Evolutionary conservation across 225 moss, liverwort and hornwort genomes (phyloP), one percentile per base, ranked within the genome.

Genomic region (Antitrichia curtipendula): DNA sequence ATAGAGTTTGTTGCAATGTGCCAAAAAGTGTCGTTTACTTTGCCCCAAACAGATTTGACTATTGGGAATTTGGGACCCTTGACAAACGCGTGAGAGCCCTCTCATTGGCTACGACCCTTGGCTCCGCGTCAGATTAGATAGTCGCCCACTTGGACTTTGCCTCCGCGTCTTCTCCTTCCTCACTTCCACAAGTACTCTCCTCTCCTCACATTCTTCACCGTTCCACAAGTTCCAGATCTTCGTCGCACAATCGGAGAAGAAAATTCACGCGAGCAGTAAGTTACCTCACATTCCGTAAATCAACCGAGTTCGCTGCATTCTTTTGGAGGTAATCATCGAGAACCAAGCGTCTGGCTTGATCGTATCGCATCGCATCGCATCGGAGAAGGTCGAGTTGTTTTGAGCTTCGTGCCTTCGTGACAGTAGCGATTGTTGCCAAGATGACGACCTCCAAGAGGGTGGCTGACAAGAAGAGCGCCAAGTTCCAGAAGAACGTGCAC

Each of bases 401-500:
- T 29, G 43, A 40, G 83, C 58, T 78, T 75, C 38, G 77, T 60
- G 81, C 78, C 58, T 78, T 75, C 38, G 77, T 60, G 81, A 61
- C 58, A 28, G 8, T 27, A 49, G 50, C 28, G 61, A 2, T 66
- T 83, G 13, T 10, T 28, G 72, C 86, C n/a, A 84, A 65, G 59
- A 92, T 94, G 97, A 97, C 97, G 86, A 98, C 97, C 47, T 98
- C 98, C 38, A 95, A 94, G 95, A 94, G 95, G 71, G 10, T 97
- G 80, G 95, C 96, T 20, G 97, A 96, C 49, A 93, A 95, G 88
- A 98, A 98, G 91, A 98, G 95, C 82, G 94, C 97, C n/a, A 98
- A 97, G 91, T 97, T 97, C 84, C 96, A 98, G 93, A 98, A 97
- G 92, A 98, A 97, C 84, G 94, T 98, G 76, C 94, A 95, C 64